A percentile compares a stretch with the other conserved stretches of the same genome.
phyloP scores from a whole-genome alignment of 129 eudicot genomes.

The Artemisia annua region DNA sequence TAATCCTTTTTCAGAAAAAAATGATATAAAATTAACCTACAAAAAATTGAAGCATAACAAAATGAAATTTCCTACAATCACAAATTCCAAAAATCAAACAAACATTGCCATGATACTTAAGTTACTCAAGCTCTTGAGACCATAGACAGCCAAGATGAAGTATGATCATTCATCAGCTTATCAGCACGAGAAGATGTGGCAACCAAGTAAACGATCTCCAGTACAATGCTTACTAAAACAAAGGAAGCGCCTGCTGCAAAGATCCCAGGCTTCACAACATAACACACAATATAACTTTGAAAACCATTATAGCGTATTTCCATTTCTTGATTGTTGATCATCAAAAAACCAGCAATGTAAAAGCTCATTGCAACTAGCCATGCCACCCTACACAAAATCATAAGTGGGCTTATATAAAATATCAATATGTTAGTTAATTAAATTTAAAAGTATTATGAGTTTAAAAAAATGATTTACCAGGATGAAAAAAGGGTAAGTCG shows the following conservation, averaged over 20 bases:
- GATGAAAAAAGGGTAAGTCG: conserved; percentile 23
- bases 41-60: no score
- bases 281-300: conserved; percentile 3
- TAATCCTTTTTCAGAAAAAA: no score
- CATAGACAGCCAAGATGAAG: no score
- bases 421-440: no score
- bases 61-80: no score
- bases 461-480: conserved; percentile 7
- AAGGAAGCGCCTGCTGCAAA: conserved; percentile 20
- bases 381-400: conserved; percentile 1
- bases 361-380: conserved; percentile 20
- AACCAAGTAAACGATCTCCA: conserved; percentile 17
- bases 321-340: not conserved
- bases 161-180: no score
- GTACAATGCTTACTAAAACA: conserved; percentile 8
- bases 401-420: no score
- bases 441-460: no score
- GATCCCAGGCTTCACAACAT: conserved; percentile 19
- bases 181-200: not conserved
- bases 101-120: no score
- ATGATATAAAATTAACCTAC: no score
- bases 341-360: not conserved
- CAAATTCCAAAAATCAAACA: no score
- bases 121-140: no score
- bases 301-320: not conserved